phyloP scores from a whole-genome alignment of 2,329 filamentous ascomycete genomes.

The Periconia sp. region DNA sequence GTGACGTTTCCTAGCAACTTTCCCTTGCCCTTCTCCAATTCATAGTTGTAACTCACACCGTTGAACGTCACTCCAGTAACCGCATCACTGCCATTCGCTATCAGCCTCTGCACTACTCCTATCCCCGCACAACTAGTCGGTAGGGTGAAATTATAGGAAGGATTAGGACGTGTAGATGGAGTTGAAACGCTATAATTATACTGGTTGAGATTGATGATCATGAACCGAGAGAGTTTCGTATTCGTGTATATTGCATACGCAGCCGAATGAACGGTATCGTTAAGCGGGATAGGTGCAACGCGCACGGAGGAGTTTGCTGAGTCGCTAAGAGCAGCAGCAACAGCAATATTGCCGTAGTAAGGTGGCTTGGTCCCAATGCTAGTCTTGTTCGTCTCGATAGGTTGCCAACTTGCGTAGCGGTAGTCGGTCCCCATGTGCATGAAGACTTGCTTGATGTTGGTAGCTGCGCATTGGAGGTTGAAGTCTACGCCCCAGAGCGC shows the following conservation, averaged over 20 bases:
- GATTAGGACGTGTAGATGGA: constrained; percentile 35
- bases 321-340: constrained; percentile 62
- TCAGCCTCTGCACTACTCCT: constrained; percentile 56
- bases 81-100: constrained; percentile 69
- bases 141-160: constrained; percentile 53
- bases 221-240: constrained; percentile 53
- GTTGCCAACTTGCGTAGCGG: constrained; percentile 67
- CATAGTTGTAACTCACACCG: constrained; percentile 67
- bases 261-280: constrained; percentile 50
- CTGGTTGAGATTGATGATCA: constrained; percentile 63
- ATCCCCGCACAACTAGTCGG: constrained; percentile 27
- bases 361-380: constrained; percentile 65
- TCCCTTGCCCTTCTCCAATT: constrained; percentile 61
- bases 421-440: constrained; percentile 71
- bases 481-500: constrained; percentile 71
- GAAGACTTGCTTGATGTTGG: constrained; percentile 63
- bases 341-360: constrained; percentile 68
- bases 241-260: constrained; percentile 64
- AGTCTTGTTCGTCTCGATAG: constrained; percentile 57
- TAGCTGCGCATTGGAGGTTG: constrained; percentile 62
- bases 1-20: constrained; percentile 64
- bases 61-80: constrained; percentile 67
- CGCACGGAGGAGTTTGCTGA: constrained; percentile 44
- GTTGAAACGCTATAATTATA: constrained; percentile 63
- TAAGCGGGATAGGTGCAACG: constrained; percentile 57